phyloP scores from a whole-genome alignment of 345 rosid genomes.

The Reutealis trisperma region DNA sequence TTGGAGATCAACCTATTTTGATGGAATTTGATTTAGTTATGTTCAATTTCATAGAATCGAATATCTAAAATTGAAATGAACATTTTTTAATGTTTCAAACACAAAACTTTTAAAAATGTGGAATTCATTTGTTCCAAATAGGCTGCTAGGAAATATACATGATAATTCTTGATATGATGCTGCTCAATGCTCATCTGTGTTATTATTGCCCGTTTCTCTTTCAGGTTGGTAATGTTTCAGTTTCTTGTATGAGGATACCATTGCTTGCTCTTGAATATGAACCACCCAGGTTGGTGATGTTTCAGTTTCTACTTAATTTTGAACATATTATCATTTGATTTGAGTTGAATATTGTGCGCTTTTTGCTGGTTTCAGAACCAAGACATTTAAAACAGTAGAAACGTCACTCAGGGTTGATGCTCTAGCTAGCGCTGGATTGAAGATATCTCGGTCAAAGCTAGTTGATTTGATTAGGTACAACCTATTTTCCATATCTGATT shows the following conservation, averaged over 20 bases:
- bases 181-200: background rate
- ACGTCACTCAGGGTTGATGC: conserved; percentile 94
- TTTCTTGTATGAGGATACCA: conserved; percentile 75
- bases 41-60: too few relatives aligned
- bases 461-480: conserved; percentile 74
- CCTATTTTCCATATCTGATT: background rate
- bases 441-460: conserved; percentile 83
- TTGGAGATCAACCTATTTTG: too few relatives aligned
- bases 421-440: conserved; percentile 96
- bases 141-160: too few relatives aligned
- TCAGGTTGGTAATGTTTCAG: conserved; percentile 86
- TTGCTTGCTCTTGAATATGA: conserved; percentile 80
- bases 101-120: too few relatives aligned
- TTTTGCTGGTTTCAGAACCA: conserved; percentile 55
- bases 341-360: conserved; percentile 2
- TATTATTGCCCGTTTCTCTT: conserved; percentile 15
- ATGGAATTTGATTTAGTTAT: too few relatives aligned
- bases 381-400: conserved; percentile 71
- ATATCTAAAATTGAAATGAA: too few relatives aligned
- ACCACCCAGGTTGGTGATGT: conserved; percentile 66
- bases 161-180: background rate
- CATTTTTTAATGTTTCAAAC: too few relatives aligned
- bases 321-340: conserved; percentile 5
- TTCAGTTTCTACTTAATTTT: background rate
- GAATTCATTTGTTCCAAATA: too few relatives aligned